Evolutionary conservation across 352 stramenopile species (phyloP), one percentile per base, ranked within the genome.

Genomic region (Hyaloperonospora arabidopsidis): DNA sequence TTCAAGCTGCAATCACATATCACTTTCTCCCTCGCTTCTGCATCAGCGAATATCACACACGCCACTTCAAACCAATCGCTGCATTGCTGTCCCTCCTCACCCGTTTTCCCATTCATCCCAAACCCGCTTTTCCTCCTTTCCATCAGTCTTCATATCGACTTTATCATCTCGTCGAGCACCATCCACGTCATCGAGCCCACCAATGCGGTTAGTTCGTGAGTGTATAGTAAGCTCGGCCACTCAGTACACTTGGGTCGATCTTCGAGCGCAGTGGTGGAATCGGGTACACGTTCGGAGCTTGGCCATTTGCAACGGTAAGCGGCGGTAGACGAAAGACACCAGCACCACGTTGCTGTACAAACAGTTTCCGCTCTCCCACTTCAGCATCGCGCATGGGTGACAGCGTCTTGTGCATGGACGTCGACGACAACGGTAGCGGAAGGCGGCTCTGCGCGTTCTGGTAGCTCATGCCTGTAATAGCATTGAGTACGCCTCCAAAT

Each of bases 221-320:
- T 1, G 69, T 70, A 49, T 73, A 79, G 56, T 86, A 78, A 8
- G 65, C 57, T 47, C 61, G 68, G 17, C 61, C 63, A 22, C 15
- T 63, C 45, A 89, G 65, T 46, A 89, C 75, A 48, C 62, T 87
- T 23, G 79, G 79, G 39, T 87, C 75, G 49, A 89, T 82, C 70
- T 89, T 89, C 19, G 79, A 86, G 22, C 79, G 76, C 35, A 89
- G 66, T n/a, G 79, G 79, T 12, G 79, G 79, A 57, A 89, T 89
- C 29, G 74, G 70, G 49, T 79, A 77, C 15, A 70, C 67, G 45
- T 56, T 65, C 21, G 61, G 58, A 13, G 54, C 39, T 28, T 72
- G 61, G 22, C 56, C 61, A 36, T 47, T 68, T 39, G 70, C 57
- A 50, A 87, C 73, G 17, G 85, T 82, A 11, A 89, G 67, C 43